A percentile compares a stretch with the other conserved stretches of the same genome.
phyloP scores from a whole-genome alignment of 495 filamentous ascomycete genomes.

The Aspergillus carlsbadensis region DNA sequence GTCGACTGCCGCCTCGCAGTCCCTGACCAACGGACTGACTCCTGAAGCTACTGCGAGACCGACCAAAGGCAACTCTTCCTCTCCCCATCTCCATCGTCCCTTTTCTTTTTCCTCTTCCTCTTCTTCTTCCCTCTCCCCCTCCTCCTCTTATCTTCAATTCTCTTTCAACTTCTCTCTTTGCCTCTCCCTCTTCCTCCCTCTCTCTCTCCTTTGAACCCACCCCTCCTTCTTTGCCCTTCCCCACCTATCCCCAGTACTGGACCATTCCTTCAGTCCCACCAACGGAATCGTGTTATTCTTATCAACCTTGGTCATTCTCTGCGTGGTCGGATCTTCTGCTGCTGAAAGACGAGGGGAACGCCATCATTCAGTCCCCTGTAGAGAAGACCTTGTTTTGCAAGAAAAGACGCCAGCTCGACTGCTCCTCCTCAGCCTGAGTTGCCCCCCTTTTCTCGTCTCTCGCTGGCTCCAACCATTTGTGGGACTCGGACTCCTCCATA shows the following conservation, averaged over 20 bases:
- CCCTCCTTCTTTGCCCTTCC: constrained; percentile 33
- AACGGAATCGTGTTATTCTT: constrained; percentile 29
- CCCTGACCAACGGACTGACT: background rate
- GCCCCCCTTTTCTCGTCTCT: constrained; percentile 18
- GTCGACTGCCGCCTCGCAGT: background rate
- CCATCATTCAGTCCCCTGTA: constrained; percentile 1
- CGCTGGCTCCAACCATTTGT: constrained; percentile 14
- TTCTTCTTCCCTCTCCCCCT: constrained; percentile 26
- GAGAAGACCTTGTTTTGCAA: constrained; percentile 6
- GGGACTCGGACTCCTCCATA: constrained; percentile 14
- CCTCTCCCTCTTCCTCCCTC: constrained; percentile 36
- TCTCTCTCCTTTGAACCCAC: constrained; percentile 17
- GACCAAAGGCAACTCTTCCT: constrained; percentile 25
- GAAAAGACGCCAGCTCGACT: constrained; percentile 19
- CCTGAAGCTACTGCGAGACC: constrained; percentile 4
- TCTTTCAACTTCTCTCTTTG: constrained; percentile 29
- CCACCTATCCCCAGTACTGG: constrained; percentile 32
- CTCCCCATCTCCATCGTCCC: constrained; percentile 27
- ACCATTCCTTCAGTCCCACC: constrained; percentile 43
- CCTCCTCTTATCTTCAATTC: constrained; percentile 21
- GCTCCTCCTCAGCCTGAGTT: constrained; percentile 14
- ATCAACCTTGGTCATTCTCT: constrained; percentile 41
- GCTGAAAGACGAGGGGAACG: constrained; percentile 7
- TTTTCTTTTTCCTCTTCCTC: constrained; percentile 28
- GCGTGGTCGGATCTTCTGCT: constrained; percentile 29